A percentile compares a stretch with the other conserved stretches of the same genome.
phyloP scores from a whole-genome alignment of 2,329 filamentous ascomycete species.

The Pyrenochaeta sp. region DNA sequence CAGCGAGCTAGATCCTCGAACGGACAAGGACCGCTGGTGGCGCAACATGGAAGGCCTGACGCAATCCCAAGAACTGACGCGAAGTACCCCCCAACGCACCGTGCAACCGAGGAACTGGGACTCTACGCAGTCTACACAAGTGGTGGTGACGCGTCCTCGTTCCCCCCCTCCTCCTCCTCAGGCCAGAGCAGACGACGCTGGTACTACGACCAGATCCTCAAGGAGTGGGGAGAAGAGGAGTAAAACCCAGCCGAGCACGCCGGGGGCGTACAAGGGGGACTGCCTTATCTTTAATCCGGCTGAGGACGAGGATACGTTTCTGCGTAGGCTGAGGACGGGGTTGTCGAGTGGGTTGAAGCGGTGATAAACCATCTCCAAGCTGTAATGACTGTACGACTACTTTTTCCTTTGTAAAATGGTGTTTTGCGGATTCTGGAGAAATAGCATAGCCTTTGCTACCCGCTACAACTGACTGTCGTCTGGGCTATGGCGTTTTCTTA shows the following conservation, averaged over 20 bases:
- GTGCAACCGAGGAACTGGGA: too few relatives aligned
- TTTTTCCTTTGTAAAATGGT: constrained; percentile 7
- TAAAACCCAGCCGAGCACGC: constrained; percentile 9
- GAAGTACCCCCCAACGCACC: too few relatives aligned
- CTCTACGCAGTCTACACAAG: too few relatives aligned
- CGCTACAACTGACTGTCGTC: too few relatives aligned
- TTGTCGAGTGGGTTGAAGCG: constrained; percentile 11
- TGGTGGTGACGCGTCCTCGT: too few relatives aligned
- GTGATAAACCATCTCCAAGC: constrained; percentile 1
- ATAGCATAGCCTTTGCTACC: too few relatives aligned
- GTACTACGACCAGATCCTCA: background rate
- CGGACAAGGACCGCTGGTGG: constrained; percentile 21
- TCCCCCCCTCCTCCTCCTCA: background rate
- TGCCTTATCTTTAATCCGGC: constrained; percentile 36
- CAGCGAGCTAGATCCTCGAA: constrained; percentile 25
- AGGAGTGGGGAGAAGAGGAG: constrained; percentile 2
- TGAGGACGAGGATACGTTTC: constrained; percentile 37
- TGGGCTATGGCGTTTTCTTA: too few relatives aligned
- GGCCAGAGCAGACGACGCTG: background rate
- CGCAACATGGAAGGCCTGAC: constrained; percentile 11
- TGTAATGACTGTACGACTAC: constrained; percentile 4
- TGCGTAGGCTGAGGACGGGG: constrained; percentile 23
- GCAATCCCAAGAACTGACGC: background rate
- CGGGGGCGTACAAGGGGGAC: constrained; percentile 24
- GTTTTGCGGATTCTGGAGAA: background rate